A percentile compares a stretch with the other conserved stretches of the same genome.
These are phyloP conservation scores for Eucalyptus cladocalyx DNA, from an alignment of 345 rosid genomes.

Conservation along the genomic window DNA sequence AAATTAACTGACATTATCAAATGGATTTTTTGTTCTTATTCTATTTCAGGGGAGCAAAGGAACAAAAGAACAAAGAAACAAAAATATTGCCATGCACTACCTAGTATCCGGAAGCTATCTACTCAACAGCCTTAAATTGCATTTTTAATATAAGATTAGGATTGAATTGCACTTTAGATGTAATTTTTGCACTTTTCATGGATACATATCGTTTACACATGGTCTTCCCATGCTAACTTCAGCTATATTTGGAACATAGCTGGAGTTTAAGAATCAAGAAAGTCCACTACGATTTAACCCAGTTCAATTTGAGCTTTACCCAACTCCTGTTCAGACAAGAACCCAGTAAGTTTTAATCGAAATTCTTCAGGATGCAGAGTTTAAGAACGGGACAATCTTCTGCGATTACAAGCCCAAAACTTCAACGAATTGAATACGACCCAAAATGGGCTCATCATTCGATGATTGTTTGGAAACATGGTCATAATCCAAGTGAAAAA, in stretches of 20 bases:
- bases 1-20: too few relatives aligned
- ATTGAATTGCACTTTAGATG: neutral
- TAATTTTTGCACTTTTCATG: neutral
- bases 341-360: neutral
- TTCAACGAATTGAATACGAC: neutral
- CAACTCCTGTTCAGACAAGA: neutral
- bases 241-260: neutral
- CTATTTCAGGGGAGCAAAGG: fast-evolving
- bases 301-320: neutral
- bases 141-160: neutral
- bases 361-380: neutral
- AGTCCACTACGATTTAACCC: neutral
- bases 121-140: neutral
- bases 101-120: neutral
- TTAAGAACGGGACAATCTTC: neutral
- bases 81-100: too few relatives aligned
- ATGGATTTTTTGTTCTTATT: too few relatives aligned
- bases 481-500: neutral
- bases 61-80: too few relatives aligned
- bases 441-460: neutral
- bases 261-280: too few relatives aligned
- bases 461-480: neutral
- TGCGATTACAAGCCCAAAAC: neutral
- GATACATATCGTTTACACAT: neutral
- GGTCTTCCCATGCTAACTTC: neutral